A percentile compares a stretch with the other conserved stretches of the same genome.
Conservation (phyloP, 345 rosid genomes). For the Salix dunnii region DNA sequence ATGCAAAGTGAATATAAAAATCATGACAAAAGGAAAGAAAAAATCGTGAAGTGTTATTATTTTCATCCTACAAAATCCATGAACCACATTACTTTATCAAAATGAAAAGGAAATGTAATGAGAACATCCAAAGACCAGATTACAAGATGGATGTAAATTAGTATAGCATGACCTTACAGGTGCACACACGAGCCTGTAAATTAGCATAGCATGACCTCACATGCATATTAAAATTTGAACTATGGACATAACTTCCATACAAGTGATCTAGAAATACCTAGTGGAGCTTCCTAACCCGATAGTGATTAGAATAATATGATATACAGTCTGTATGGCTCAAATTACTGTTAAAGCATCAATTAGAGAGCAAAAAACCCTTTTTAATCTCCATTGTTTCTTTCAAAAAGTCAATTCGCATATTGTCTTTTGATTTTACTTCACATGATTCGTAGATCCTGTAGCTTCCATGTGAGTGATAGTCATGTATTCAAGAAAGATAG, state of each 20-base stretch:
- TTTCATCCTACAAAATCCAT: too few relatives aligned
- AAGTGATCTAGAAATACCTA: not conserved
- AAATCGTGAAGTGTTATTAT: not conserved
- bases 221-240: too few relatives aligned
- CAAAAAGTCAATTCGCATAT: too few relatives aligned
- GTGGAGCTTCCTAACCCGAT: not conserved
- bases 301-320: too few relatives aligned
- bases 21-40: not conserved
- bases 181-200: too few relatives aligned
- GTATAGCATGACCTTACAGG: not conserved
- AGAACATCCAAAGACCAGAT: not conserved
- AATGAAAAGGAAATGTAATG: not conserved
- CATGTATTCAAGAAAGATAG: not conserved
- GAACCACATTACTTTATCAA: not conserved
- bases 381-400: too few relatives aligned
- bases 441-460: not conserved
- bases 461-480: not conserved
- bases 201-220: too few relatives aligned
- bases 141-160: not conserved
- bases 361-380: too few relatives aligned
- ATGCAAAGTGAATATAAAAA: conserved; percentile 8
- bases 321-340: too few relatives aligned
- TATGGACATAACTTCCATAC: too few relatives aligned
- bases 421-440: not conserved
- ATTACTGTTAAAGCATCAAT: too few relatives aligned